phyloP scores from a whole-genome alignment of 2,329 filamentous ascomycete species.

The Aurifilum marmelostoma region DNA sequence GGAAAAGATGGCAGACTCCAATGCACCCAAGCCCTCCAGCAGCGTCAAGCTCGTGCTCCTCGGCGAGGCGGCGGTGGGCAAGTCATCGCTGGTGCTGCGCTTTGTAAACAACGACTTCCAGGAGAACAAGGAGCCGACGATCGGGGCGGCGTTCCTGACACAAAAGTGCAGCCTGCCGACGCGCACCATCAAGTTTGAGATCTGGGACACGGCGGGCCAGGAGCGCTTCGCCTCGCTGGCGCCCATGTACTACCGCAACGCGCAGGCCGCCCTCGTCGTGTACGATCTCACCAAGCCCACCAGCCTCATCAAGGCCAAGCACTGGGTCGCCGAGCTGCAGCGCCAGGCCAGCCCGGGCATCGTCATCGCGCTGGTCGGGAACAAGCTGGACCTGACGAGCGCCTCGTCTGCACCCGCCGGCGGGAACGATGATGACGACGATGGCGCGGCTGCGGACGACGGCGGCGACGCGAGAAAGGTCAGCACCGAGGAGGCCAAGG shows the following conservation, averaged over 20 bases:
- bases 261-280: slow-evolving; percentile 94
- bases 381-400: slow-evolving; percentile 89
- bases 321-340: slow-evolving; percentile 98
- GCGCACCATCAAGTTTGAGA: slow-evolving; percentile 90
- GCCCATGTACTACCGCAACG: slow-evolving; percentile 99
- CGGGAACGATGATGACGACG: slow-evolving; percentile 44
- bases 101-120: slow-evolving; percentile 99
- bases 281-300: slow-evolving; percentile 98
- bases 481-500: slow-evolving; percentile 85
- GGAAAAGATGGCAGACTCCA: slow-evolving; percentile 70
- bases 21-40: slow-evolving; percentile 91
- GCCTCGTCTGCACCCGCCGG: slow-evolving; percentile 49
- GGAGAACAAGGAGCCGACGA: slow-evolving; percentile 99
- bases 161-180: slow-evolving; percentile 97
- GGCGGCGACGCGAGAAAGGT: slow-evolving; percentile 80
- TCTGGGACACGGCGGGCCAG: slow-evolving; percentile 98
- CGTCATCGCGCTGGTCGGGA: slow-evolving; percentile 94
- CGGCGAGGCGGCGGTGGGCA: slow-evolving; percentile 96
- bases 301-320: slow-evolving; percentile 93
- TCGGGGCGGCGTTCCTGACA: slow-evolving; percentile 96
- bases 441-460: slow-evolving; percentile 58
- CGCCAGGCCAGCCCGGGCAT: slow-evolving; percentile 95
- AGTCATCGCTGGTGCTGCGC: slow-evolving; percentile 96
- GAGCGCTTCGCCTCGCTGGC: slow-evolving; percentile 96
- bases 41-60: slow-evolving; percentile 99